A percentile compares a stretch with the other conserved stretches of the same genome.
Evolutionary conservation across 768 basidiomycete genomes (phyloP).

Genomic region (Amyloporia xantha): DNA sequence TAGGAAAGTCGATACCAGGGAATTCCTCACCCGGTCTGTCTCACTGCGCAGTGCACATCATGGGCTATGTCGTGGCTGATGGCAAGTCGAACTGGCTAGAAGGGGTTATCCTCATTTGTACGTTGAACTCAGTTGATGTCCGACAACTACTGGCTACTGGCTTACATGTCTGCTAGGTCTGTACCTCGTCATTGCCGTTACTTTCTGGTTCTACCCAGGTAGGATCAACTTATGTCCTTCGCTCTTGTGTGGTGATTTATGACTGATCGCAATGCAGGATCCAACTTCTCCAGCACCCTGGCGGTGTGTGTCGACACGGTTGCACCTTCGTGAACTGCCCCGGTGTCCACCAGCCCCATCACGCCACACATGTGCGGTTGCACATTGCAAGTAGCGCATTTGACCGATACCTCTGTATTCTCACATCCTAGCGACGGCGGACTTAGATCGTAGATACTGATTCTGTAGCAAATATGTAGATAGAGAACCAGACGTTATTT

Average conservation of each 20-base stretch:
- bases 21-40: no score
- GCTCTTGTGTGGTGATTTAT: neutral
- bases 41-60: slow-evolving; percentile 37
- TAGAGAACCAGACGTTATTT: no score
- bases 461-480: no score
- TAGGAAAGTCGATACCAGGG: neutral
- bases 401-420: no score
- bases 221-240: slow-evolving; percentile 3
- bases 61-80: slow-evolving; percentile 81
- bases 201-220: slow-evolving; percentile 50
- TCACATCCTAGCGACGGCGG: no score
- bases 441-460: no score
- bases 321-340: neutral
- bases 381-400: no score
- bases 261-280: slow-evolving; percentile 23
- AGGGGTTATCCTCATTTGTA: slow-evolving; percentile 71
- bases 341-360: no score
- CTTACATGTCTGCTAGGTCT: slow-evolving; percentile 34
- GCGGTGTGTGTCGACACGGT: slow-evolving; percentile 14
- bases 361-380: no score
- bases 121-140: slow-evolving; percentile 12
- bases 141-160: no score
- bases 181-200: slow-evolving; percentile 50
- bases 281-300: slow-evolving; percentile 26
- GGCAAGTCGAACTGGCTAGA: slow-evolving; percentile 94